These are phyloP conservation scores for Bacidia rubella DNA, from an alignment of 495 filamentous ascomycete species.

Conservation along the genomic window DNA sequence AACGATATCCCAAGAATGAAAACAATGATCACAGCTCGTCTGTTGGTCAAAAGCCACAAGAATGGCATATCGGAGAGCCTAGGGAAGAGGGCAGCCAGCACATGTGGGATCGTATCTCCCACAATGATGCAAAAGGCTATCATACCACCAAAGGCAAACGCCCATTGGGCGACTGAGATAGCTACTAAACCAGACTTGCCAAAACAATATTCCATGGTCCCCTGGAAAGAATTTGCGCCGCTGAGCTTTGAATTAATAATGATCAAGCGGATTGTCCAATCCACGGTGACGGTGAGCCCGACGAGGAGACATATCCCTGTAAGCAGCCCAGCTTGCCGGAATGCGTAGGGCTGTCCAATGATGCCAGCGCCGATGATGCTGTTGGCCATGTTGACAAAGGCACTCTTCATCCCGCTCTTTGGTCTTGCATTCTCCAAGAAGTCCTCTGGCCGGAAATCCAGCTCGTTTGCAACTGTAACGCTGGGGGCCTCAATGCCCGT, in stretches of 20 bases:
- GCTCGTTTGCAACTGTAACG: constrained; percentile 58
- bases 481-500: constrained; percentile 80
- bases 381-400: constrained; percentile 99
- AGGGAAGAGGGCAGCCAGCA: constrained; percentile 71
- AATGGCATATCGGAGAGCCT: constrained; percentile 57
- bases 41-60: constrained; percentile 65
- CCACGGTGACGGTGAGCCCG: constrained; percentile 66
- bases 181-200: constrained; percentile 76
- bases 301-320: constrained; percentile 69
- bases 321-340: constrained; percentile 74
- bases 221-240: constrained; percentile 84
- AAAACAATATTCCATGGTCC: constrained; percentile 89
- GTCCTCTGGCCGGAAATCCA: constrained; percentile 44
- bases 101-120: constrained; percentile 88
- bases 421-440: constrained; percentile 47
- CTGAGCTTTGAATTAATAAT: constrained; percentile 91
- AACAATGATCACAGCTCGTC: constrained; percentile 70
- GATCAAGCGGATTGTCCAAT: constrained; percentile 96
- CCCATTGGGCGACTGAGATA: constrained; percentile 86
- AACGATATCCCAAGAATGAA: constrained; percentile 81
- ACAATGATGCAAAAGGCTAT: constrained; percentile 95
- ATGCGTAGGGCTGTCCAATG: constrained; percentile 92
- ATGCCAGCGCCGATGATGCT: constrained; percentile 96
- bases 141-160: constrained; percentile 98
- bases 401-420: constrained; percentile 50